These are phyloP conservation scores for Globisporangium uncinulatum DNA, from an alignment of 352 stramenopile species.

Conservation along the genomic window DNA sequence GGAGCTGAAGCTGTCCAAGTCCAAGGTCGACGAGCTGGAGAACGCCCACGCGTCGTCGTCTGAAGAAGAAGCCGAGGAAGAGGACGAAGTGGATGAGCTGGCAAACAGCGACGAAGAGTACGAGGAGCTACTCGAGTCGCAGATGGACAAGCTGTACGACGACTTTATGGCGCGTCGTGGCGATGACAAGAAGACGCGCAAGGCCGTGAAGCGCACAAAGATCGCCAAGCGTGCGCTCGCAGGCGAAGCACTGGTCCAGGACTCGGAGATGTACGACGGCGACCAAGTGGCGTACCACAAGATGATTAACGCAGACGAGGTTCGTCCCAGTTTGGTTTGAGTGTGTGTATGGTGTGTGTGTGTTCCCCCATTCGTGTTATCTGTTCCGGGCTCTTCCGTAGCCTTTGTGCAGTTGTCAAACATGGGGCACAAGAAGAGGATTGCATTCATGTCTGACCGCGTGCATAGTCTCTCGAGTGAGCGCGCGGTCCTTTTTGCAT, in stretches of 20 bases:
- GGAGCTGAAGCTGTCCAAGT: constrained; percentile 70
- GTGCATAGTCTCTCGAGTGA: constrained; percentile 25
- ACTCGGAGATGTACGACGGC: constrained; percentile 79
- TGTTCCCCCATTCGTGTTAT: constrained; percentile 86
- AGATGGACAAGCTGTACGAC: constrained; percentile 86
- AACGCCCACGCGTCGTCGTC: constrained; percentile 49
- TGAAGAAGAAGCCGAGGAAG: constrained; percentile 32
- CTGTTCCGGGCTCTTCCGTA: constrained; percentile 86
- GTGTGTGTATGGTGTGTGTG: constrained; percentile 13
- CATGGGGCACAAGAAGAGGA: constrained; percentile 76
- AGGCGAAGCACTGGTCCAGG: constrained; percentile 70
- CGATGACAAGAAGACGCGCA: constrained; percentile 77
- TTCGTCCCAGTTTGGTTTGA: constrained; percentile 29
- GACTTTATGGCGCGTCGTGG: constrained; percentile 71
- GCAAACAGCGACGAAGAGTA: constrained; percentile 75
- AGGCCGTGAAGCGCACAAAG: constrained; percentile 83
- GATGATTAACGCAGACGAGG: constrained; percentile 86
- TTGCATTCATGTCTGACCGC: constrained; percentile 82
- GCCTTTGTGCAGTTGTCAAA: constrained; percentile 90
- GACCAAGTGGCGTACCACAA: constrained; percentile 77
- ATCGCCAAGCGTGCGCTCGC: constrained; percentile 78
- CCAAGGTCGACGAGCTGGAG: constrained; percentile 72
- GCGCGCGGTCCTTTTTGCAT: constrained; percentile 70
- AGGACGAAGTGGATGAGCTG: constrained; percentile 31
- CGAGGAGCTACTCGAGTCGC: constrained; percentile 65